Base-by-base conservation (phyloP, 2,329 filamentous ascomycete species). In the Fusarium azukiicola region DNA sequence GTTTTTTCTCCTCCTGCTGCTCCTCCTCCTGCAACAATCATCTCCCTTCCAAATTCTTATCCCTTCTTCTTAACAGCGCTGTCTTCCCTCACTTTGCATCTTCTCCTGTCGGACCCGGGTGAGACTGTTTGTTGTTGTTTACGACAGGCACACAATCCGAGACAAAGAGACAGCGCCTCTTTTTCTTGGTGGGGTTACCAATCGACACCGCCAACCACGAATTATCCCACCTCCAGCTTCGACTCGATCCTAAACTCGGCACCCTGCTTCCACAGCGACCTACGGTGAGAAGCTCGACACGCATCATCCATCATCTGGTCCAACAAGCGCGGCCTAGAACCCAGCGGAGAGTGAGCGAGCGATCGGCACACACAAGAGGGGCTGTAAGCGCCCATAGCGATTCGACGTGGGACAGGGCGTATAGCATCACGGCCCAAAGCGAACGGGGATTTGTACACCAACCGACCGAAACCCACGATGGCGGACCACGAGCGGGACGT, bases 401-500 rank as follows among this genome's bases (percentile, higher is more conserved):
- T 54, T 56, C 40, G 16, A 23, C 76, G 76, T 61, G 74, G 76
- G 64, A 69, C 67, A 58, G n/a, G 42, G 46, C 13, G 50, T 52
- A 66, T 58, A 66, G 52, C 66, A 61, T 69, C 49, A 63, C 68
- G 38, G 71, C 47, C 67, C 44, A 66, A 78, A 67, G 69, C 56
- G 23, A 54, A 67, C 72, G 27, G 27, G 71, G 77, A 58, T 70
- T 67, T 14, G 44, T 49, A 42, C 72, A 56, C 71, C 73, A 50
- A 56, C 71, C 73, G 56, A 73, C 72, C 72, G 49, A 56, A 74
- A 71, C 42, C 67, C 77, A 82, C 58, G 75, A 93, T 93, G 91
- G 88, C 89, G 74, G 90, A 91, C 82, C 87, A 88, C 75, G 87
- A 90, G 69, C 88, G 89, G 72, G 89, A 91, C 36, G 86, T 89